Evolutionary conservation across 2,329 filamentous ascomycete genomes (phyloP), one percentile per base, ranked within the genome.

Genomic region (Dothidotthia symphoricarpi): DNA sequence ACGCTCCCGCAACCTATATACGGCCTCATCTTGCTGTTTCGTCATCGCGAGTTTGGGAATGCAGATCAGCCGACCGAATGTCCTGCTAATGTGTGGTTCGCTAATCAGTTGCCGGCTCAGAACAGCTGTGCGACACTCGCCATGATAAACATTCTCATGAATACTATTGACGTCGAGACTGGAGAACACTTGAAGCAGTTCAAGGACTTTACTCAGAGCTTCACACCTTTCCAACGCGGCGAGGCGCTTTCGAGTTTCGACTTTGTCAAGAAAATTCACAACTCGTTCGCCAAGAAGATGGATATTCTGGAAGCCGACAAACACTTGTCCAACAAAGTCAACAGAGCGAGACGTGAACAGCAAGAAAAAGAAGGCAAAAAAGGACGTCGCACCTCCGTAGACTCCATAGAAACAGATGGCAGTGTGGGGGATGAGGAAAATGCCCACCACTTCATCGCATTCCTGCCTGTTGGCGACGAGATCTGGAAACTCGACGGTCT

Each of bases 101-200:
- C 90, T 17, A 96, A 96, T 57, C 91, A 95, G 70, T 85, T 87
- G 31, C 63, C 62, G 4, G 59, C 53, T 10, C 61, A 65, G 32
- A 95, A 95, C 65, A 85, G 88, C 16, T 98, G 93, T 67, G 93
- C 88, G 14, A 93, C 88, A n/a, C 81, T 96, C 30, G 89, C 93
- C 3, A 74, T 97, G 50, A 77, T 96, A 53, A 97, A 97, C 57
- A 95, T 96, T 43, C 72, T 95, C 59, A 94, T 95, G 79, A 97
- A 97, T 60, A 76, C 82, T 16, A 19, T 31, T 0, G 73, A 72
- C 0, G 67, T 88, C 3, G 69, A 81, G 9, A 75, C 96, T 5
- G 88, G 89, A 3, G 69, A 79, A n/a, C 74, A 83, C 42, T 75
- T 97, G 1, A 67, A 73, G 17, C 69, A 74, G 11, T 95, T 97